phyloP scores from a whole-genome alignment of 352 stramenopile genomes.

The Pythium biforme region DNA sequence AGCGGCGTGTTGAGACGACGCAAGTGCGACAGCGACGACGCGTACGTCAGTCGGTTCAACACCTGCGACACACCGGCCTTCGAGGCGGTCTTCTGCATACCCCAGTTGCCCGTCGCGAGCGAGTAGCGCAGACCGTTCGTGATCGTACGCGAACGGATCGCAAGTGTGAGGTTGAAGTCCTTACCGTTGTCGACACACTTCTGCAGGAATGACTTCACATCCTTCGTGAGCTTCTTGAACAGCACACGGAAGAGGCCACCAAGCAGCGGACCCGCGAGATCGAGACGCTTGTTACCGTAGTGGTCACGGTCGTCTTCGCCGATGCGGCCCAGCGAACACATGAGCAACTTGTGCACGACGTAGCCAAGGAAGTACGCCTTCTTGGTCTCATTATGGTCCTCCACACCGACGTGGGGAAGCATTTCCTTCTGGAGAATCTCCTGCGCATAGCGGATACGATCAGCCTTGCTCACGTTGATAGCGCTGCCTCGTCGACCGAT shows the following conservation, averaged over 20 bases:
- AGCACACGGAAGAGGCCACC: conserved; percentile 97
- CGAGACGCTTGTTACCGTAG: conserved; percentile 99
- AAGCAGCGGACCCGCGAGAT: conserved; percentile 98
- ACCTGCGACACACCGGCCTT: conserved; percentile 99
- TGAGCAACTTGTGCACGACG: conserved; percentile 99
- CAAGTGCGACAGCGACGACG: conserved; percentile 98
- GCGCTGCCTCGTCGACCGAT: conserved; percentile 96
- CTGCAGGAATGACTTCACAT: conserved; percentile 94
- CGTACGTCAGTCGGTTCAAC: conserved; percentile 99
- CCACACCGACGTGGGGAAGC: conserved; percentile 98
- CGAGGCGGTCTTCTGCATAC: conserved; percentile 91
- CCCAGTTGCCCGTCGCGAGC: conserved; percentile 99
- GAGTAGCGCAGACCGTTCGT: conserved; percentile 98
- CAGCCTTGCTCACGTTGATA: conserved; percentile 95
- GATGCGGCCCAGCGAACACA: conserved; percentile 96
- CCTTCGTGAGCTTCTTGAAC: conserved; percentile 99
- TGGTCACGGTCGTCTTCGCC: conserved; percentile 99
- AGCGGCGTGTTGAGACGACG: conserved; percentile 98
- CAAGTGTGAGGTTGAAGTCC: conserved; percentile 97
- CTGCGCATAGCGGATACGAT: conserved; percentile 98
- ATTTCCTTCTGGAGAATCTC: conserved; percentile 99
- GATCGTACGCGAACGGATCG: conserved; percentile 98
- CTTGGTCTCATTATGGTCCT: conserved; percentile 97
- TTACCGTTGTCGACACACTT: conserved; percentile 91
- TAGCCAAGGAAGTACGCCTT: conserved; percentile 99